Conservation (phyloP, 495 filamentous ascomycete genomes). For the Pseudevernia furfuracea region DNA sequence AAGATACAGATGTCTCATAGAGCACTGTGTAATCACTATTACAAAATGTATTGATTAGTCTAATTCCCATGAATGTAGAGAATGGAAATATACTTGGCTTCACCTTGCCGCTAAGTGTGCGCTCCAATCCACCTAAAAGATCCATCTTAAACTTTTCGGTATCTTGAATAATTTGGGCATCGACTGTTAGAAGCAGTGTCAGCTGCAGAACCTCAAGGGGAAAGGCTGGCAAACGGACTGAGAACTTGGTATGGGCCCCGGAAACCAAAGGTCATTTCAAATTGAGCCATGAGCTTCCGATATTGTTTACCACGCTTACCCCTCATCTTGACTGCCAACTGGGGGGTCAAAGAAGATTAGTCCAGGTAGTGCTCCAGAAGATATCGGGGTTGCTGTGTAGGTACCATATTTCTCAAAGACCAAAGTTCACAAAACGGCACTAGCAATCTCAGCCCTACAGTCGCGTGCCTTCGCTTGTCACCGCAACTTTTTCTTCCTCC, state of each 20-base stretch:
- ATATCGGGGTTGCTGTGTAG: background rate
- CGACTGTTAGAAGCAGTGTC: conserved; percentile 42
- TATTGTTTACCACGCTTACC: conserved; percentile 94
- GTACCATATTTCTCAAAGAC: background rate
- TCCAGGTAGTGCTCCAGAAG: background rate
- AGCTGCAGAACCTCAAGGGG: conserved; percentile 3
- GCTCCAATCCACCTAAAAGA: conserved; percentile 31
- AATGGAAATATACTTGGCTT: conserved; percentile 58
- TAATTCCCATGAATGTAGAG: conserved; percentile 3
- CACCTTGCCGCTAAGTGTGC: conserved; percentile 37
- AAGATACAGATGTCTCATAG: conserved; percentile 65
- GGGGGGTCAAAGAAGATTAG: background rate
- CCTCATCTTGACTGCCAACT: conserved; percentile 48
- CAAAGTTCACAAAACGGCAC: background rate
- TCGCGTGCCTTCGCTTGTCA: conserved; percentile 2
- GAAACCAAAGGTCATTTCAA: conserved; percentile 74
- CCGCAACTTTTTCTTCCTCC: background rate
- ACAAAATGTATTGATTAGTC: background rate
- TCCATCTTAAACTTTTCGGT: conserved; percentile 74
- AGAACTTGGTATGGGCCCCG: conserved; percentile 92
- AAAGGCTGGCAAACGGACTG: conserved; percentile 36
- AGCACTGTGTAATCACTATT: conserved; percentile 53
- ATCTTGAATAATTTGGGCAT: conserved; percentile 71
- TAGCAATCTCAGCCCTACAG: conserved; percentile 4
- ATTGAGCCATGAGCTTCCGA: conserved; percentile 91